Evolutionary conservation across 371 early-diverging fungal genomes (phyloP), one percentile per base, ranked within the genome.

Genomic region (Dinochytrium kinnereticum): DNA sequence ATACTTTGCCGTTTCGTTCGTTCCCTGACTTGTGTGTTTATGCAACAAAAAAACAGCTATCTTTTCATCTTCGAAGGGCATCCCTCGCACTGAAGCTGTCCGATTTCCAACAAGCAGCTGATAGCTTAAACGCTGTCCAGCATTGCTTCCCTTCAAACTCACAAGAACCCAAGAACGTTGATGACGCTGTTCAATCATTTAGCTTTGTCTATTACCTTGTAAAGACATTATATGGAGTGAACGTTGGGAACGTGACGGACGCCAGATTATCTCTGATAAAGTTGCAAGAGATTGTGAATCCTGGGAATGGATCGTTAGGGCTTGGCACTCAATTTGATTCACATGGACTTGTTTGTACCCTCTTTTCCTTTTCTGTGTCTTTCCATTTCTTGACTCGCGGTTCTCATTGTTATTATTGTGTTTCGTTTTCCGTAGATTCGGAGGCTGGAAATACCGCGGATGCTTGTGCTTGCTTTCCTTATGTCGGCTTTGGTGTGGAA

Each of bases 11-110:
- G 3, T 7, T 13, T 34, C 30, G 10, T 61, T 61, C 3, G 10
- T 34, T 61, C 30, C 7, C 3, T 17, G 17, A 37, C 61, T 61
- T 17, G 36, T 24, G n/a, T n/a, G n/a, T 36, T 13, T 7, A 37
- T 61, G 31, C 34, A 17, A 34, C 34, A 55, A 19, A 19, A 5
- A 5, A 17, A 34, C 37, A 61, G 61, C 34, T 61, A 15, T 61
- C 61, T 10, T 61, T 61, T 36, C 24, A 2, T 17, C 36, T 61
- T 33, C 61, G 61, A 61, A 61, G 36, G 36, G 61, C 61, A 61
- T 17, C 61, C 34, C 13, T 61, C 28, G 5, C 34, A 30, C 31
- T 61, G 3, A 10, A 24, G 34, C 37, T 10, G 7, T 31, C 61
- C 36, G 61, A 61, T 34, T 17, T 61, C 37, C 13, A 31, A 37